Evolutionary conservation across 1,284 basidiomycete species (phyloP).

Genomic region (Malassezia sympodialis): DNA sequence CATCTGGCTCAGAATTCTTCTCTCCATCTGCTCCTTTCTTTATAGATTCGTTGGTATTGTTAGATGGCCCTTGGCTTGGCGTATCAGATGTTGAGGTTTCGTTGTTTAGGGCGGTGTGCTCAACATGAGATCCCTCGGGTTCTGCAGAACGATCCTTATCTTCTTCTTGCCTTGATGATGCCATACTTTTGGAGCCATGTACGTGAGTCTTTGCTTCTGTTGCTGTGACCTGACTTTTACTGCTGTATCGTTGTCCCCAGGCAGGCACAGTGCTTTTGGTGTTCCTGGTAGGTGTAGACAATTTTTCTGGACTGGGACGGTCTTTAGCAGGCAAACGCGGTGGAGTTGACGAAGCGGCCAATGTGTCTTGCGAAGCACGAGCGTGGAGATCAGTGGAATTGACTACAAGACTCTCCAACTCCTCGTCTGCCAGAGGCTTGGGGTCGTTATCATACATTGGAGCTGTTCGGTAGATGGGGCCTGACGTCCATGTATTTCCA

Average conservation of each 20-base stretch:
- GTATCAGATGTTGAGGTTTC: not conserved
- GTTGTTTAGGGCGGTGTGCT: not conserved
- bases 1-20: not conserved
- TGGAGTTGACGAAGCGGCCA: not conserved
- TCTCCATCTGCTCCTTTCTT: not conserved
- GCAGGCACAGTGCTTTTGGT: not conserved
- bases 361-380: not conserved
- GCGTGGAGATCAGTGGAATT: not conserved
- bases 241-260: conserved; percentile 12
- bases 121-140: not conserved
- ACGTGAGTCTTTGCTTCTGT: not conserved
- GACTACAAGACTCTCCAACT: conserved; percentile 7
- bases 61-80: not conserved
- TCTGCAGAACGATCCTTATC: not conserved
- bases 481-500: not conserved
- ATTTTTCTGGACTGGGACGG: not conserved
- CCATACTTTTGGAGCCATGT: not conserved
- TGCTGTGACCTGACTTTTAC: not conserved
- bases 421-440: not conserved
- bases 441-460: conserved; percentile 15
- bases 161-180: not conserved
- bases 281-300: not conserved
- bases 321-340: not conserved
- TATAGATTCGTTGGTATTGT: not conserved
- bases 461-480: not conserved